phyloP scores from a whole-genome alignment of 257 asterid species.

The Solanum tarapatanum region DNA sequence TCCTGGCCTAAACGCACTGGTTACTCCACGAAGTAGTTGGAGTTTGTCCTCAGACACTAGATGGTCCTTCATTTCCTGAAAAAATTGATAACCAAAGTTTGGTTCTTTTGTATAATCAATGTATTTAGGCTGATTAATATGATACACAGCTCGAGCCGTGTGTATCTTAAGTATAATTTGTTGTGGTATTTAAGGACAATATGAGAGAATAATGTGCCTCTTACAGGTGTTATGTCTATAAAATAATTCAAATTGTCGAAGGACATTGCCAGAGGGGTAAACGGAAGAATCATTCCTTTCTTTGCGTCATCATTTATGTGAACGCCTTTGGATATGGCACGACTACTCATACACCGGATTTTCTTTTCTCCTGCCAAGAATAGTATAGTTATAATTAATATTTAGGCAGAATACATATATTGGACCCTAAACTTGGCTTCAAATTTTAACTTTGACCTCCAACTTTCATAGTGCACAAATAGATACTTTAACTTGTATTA shows the following conservation, averaged over 20 bases:
- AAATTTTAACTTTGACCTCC: too few species aligned
- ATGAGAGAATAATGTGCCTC: background rate
- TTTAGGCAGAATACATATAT: too few species aligned
- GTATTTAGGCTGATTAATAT: background rate
- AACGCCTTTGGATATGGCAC: slow-evolving; percentile 4
- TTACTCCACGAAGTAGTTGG: slow-evolving; percentile 46
- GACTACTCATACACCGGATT: slow-evolving; percentile 40
- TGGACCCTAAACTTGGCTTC: too few species aligned
- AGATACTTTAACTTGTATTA: too few species aligned
- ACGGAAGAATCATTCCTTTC: slow-evolving; percentile 79
- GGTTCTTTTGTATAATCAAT: background rate
- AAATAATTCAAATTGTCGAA: slow-evolving; percentile 54
- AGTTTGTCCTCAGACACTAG: slow-evolving; percentile 54
- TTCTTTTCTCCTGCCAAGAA: slow-evolving; percentile 42
- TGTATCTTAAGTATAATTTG: background rate
- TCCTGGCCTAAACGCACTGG: slow-evolving; percentile 61
- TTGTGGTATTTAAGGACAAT: background rate
- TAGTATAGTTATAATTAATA: background rate
- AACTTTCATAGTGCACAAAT: too few species aligned
- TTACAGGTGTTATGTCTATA: slow-evolving; percentile 68
- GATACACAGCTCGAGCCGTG: background rate
- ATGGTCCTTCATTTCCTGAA: slow-evolving; percentile 63
- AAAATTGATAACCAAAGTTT: background rate
- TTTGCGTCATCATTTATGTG: slow-evolving; percentile 26
- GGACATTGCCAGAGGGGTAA: slow-evolving; percentile 58